Base-by-base conservation (phyloP, 2,329 filamentous ascomycete species). In the Pseudocercospora vitis region DNA sequence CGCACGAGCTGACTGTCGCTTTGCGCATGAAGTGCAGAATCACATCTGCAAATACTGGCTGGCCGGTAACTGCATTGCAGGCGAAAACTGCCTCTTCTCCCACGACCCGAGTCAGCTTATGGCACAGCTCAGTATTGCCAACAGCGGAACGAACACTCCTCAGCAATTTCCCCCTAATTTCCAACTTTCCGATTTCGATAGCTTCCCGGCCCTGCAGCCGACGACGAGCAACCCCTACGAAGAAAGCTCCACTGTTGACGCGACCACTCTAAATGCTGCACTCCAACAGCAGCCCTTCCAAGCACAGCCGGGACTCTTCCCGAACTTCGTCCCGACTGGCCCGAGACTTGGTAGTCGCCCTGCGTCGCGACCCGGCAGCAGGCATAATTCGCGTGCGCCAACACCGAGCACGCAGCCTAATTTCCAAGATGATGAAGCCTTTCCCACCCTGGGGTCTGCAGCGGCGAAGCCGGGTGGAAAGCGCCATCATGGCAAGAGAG, bases 21-120 rank as follows among this genome's bases (percentile, higher is more conserved):
- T 97, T 73, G 96, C 91, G 63, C 94, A 99, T 72, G 92, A 99
- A 70, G 81, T 96, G 39, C 95, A 89, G 68, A 95, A 89, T 68
- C 94, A 96, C 66, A 82, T 99, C 58, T 99, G 94, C 91, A 97
- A 97, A 89, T 97, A 97, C 71, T 99, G 91, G 89, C 81, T 99
- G 49, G 90, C 90, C 75, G 94, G 94, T 1, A 96, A 92, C 66
- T 99, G 94, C 69, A 81, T 99, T 28, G 94, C 94, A 16, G 92
- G 94, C 29, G 87, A 91, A 53, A 91, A 90, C 2, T 99, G 94
- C 71, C 89, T 96, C 55, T 99, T 99, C 75, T 97, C 92, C 11
- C 94, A 99, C 72, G 94, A 99, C 64, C 94, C 94, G 2, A 84
- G 91, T 1, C 83, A 90, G 62, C 81, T 96, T 11, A 84, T 96